Conservation (phyloP, 768 basidiomycete species). For the Kwoniella dejecticola region DNA sequence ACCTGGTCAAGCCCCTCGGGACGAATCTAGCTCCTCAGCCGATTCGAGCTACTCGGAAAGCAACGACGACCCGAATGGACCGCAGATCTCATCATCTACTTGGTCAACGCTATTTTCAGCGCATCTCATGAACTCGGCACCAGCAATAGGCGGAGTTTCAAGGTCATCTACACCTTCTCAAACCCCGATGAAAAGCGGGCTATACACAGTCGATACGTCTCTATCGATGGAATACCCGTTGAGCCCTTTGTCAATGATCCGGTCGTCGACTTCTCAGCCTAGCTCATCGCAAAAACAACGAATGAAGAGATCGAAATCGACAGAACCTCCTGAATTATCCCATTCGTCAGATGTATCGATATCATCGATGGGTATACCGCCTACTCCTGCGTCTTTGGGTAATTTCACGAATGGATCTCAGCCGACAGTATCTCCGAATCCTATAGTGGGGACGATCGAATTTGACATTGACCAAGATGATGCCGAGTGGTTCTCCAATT, state of each 20-base stretch:
- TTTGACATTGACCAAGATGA: conserved; percentile 78
- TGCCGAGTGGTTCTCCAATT: conserved; percentile 77
- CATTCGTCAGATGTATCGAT: conserved; percentile 13
- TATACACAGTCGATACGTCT: conserved; percentile 1
- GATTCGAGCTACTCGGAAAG: conserved; percentile 16
- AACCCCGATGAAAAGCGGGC: conserved; percentile 30
- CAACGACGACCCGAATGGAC: conserved; percentile 29
- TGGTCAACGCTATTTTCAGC: conserved; percentile 42
- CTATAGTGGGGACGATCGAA: conserved; percentile 77
- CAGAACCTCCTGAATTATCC: conserved; percentile 14
- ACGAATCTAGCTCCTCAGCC: conserved; percentile 57
- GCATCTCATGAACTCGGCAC: conserved; percentile 18
- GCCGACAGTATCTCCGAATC: conserved; percentile 39
- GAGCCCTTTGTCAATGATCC: conserved; percentile 32
- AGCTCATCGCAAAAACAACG: background rate
- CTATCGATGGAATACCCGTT: conserved; percentile 29
- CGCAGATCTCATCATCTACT: conserved; percentile 34
- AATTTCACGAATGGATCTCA: conserved; percentile 11
- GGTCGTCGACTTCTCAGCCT: background rate
- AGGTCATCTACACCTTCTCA: conserved; percentile 33
- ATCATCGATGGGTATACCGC: conserved; percentile 15
- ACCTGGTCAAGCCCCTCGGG: conserved; percentile 40
- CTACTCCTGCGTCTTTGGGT: conserved; percentile 14
- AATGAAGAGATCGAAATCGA: conserved; percentile 15
- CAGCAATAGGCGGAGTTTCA: background rate